Evolutionary conservation across 257 asterid species (phyloP), one percentile per base, ranked within the genome.

Genomic region (Paraleonurus japonicus): DNA sequence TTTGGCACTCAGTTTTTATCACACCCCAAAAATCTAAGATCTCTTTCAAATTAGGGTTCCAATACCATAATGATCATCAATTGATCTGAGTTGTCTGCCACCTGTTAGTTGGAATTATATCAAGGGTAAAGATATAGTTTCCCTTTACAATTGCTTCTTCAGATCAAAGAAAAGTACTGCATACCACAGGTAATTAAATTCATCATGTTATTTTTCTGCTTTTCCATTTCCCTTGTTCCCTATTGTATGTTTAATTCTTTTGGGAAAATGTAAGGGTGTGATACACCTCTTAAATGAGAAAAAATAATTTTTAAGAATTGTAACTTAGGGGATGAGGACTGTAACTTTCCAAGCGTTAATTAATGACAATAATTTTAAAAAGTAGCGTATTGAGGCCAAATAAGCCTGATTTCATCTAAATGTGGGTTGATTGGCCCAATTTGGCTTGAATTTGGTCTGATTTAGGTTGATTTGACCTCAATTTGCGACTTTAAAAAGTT

Each of bases 21-120:
- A 7, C 6, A 20, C 17, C 73, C 51, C 48, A 41, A 41, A 41
- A 41, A 12, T 32, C 27, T 64, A 41, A 41, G 5, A 60, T 66
- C 79, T 61, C 70, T 60, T 72, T 58, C 64, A 15, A 64, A 61
- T 69, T 80, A 80, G 87, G 85, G 85, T 83, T 83, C 72, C 66
- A 16, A n/a, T n/a, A n/a, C 6, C 8, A 22, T 7, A 12, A 12
- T 15, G 10, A 27, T 15, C 63, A 26, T 11, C 30, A 11, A 41
- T 41, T 45, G 53, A 45, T 45, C 53, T 45, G 53, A 15, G 19
- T n/a, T n/a, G 7, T 45, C 8, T 13, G 7, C 19, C 43, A 47
- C 22, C 7, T 61, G 59, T 60, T 50, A 54, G 43, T 72, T 39
- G n/a, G n/a, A n/a, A n/a, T n/a, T n/a, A n/a, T n/a, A n/a, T n/a